Evolutionary conservation across 371 early-diverging fungal species (phyloP), one percentile per base, ranked within the genome.

Genomic region (Lichtheimia hyalospora): DNA sequence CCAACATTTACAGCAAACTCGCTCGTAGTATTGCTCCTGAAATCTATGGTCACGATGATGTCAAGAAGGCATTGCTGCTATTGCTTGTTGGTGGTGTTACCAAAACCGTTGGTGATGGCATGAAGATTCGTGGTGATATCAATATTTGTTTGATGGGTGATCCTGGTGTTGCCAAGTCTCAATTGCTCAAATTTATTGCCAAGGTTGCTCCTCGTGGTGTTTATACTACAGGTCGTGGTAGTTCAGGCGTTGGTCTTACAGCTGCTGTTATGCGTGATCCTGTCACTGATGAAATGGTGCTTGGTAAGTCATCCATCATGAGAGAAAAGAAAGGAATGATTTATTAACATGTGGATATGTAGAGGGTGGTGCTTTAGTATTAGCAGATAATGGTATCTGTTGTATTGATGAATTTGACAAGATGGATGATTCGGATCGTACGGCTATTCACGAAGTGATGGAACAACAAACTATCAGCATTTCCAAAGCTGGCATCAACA

Each of bases 71-170:
- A 0, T 70, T 99, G 52, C 72, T 97, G 54, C 71, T 98, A 49
- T 83, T 94, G 59, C 78, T 98, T 42, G 89, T 98, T 43, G 97
- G 97, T 40, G 97, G 97, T 21, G 91, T 89, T 0, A 82, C 91
- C 49, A 94, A 94, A 74, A 84, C 81, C 13, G 89, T 90, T 42
- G 83, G 84, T n/a, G 95, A 95, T 58, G 95, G 95, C 34, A 94
- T 95, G 91, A 91, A 90, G 70, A 94, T 94, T 64, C 89, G 96
- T 75, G 95, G 80, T 60, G 98, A 99, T 69, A 89, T 99, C 67
- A 98, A 99, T 75, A 77, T 99, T 23, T 93, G 96, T 62, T 76
- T 99, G 63, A 97, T 99, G 91, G 99, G 99, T 67, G 97, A 98
- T 78, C 99, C 99, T 57, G 98, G 98, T 75, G 95, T 97, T 52